Evolutionary conservation across 2,329 filamentous ascomycete genomes (phyloP).

Genomic region (Penicillium sp.): DNA sequence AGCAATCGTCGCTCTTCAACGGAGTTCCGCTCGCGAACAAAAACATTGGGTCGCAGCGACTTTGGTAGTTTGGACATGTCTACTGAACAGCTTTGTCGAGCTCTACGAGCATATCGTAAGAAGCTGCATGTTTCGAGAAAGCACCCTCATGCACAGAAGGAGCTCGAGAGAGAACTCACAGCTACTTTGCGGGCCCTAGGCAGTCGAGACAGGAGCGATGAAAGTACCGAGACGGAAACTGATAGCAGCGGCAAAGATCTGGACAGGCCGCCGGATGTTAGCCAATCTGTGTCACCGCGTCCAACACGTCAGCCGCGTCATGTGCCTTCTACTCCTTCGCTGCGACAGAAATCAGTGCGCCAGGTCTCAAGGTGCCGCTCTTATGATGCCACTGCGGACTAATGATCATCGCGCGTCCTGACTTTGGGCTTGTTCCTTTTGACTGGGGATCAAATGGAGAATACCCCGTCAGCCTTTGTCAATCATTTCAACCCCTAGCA

Average conservation of each 20-base stretch:
- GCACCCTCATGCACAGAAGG: constrained; percentile 45
- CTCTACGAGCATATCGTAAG: constrained; percentile 54
- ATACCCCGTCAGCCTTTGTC: no score
- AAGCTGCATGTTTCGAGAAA: constrained; percentile 48
- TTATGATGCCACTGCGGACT: constrained; percentile 21
- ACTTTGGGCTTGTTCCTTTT: no score
- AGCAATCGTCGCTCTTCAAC: constrained; percentile 43
- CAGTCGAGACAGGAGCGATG: constrained; percentile 25
- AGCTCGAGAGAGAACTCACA: constrained; percentile 54
- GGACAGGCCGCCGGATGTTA: constrained; percentile 20
- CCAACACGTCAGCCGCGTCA: constrained; percentile 25
- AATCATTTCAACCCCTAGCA: no score
- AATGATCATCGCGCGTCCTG: no score
- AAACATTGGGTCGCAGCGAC: constrained; percentile 33
- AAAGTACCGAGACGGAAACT: constrained; percentile 31
- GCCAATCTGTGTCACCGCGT: constrained; percentile 20
- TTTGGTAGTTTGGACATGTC: constrained; percentile 46
- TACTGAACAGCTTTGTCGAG: constrained; percentile 54
- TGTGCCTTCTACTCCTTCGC: constrained; percentile 33
- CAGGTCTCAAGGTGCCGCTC: constrained; percentile 29
- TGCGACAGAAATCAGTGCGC: constrained; percentile 21
- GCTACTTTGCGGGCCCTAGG: constrained; percentile 33
- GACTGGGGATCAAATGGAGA: no score
- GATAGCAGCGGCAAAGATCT: constrained; percentile 37
- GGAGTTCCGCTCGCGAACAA: constrained; percentile 46